Evolutionary conservation across 1,284 basidiomycete genomes (phyloP), one percentile per base, ranked within the genome.

Genomic region (Leccinum fallax): DNA sequence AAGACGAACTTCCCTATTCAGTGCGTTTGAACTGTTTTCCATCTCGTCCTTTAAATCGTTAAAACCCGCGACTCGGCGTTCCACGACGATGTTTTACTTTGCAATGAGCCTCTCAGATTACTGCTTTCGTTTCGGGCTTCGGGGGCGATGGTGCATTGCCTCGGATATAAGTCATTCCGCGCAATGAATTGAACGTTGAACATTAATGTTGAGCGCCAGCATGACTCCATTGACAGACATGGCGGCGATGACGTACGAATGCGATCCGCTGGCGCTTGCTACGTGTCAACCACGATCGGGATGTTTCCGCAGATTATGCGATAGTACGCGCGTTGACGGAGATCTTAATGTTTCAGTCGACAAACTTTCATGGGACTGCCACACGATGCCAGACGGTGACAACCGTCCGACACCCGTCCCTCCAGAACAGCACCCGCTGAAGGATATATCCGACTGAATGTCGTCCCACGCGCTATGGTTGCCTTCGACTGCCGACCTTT

Each of bases 311-410:
- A 19, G 24, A 38, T 26, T 4, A 21, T 34, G 53, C 16, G 13
- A 30, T 19, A 30, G 36, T 24, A 51, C 43, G 40, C n/a, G n/a
- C 4, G 13, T 19, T 46, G 19, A 46, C 43, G n/a, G 11, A 46
- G 19, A 46, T 63, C 65, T 68, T 68, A 69, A 70, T 65, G 32
- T 4, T 43, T 43, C 40, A 43, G 40, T 43, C 21, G 21, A 26
- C 40, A 46, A 65, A 52, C 15, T 4, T 19, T 55, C 53, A 24
- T 21, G 10, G 38, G 26, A 30, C 54, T 43, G 53, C 53, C 34
- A 54, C 30, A 15, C 53, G 8, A 26, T 38, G 34, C 34, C 28
- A 38, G 5, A 55, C 24, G 21, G 43, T 46, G 43, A 46, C 43
- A 46, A 46, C 11, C 6, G 43, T 46, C 43, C 19, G 43, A 46